phyloP scores from a whole-genome alignment of 2,329 filamentous ascomycete genomes.

The Geosmithia putterillii region DNA sequence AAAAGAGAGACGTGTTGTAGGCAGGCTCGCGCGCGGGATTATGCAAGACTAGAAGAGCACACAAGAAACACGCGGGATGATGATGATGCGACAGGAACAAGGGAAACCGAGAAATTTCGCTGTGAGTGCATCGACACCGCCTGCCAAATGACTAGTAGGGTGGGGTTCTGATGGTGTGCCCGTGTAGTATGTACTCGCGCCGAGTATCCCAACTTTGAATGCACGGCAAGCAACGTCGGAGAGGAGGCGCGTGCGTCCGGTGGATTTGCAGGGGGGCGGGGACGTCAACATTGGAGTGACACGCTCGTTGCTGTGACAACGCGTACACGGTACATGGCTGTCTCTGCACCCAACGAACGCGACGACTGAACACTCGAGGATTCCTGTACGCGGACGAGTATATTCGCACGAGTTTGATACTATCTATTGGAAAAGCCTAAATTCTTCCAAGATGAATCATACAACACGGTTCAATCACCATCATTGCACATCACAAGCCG shows the following conservation, averaged over 20 bases:
- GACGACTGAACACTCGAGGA: neutral
- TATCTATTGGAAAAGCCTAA: too few species aligned
- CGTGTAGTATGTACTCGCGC: too few species aligned
- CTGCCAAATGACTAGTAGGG: neutral
- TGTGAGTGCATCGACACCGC: neutral
- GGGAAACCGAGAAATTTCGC: neutral
- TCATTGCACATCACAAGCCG: too few species aligned
- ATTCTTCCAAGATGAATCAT: too few species aligned
- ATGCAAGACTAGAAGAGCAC: neutral
- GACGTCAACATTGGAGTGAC: neutral
- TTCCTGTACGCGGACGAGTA: too few species aligned
- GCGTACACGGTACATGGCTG: neutral
- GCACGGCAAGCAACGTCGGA: neutral
- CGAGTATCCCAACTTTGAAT: too few species aligned
- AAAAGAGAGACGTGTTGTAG: neutral
- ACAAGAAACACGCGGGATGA: neutral
- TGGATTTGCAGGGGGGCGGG: neutral
- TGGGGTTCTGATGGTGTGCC: neutral
- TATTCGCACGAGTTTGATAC: too few species aligned
- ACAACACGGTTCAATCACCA: too few species aligned
- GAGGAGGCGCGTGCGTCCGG: neutral
- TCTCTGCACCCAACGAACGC: neutral
- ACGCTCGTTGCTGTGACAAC: neutral
- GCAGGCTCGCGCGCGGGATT: too few species aligned
- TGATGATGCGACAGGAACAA: neutral